Percentiles rank a stretch among this genome's conserved stretches.
phyloP scores from a whole-genome alignment of 495 filamentous ascomycete species.

The Aspergillus carlsbadensis region DNA sequence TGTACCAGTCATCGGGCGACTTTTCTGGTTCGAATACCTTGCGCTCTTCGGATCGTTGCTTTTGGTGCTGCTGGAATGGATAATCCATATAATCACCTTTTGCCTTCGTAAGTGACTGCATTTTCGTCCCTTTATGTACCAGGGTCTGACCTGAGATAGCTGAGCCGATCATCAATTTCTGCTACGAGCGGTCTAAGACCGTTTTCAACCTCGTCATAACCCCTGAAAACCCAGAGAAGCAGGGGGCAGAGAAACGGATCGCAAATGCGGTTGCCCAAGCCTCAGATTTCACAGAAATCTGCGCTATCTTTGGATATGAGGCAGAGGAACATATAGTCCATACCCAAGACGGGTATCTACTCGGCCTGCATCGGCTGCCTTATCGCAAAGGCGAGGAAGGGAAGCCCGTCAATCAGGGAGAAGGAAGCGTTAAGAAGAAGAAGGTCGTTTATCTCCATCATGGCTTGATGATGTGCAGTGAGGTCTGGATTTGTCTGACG shows the following conservation, averaged over 20 bases:
- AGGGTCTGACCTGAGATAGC: slow-evolving; percentile 50
- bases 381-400: slow-evolving; percentile 80
- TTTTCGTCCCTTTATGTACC: background rate
- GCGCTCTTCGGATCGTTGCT: slow-evolving; percentile 80
- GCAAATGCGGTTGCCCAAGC: slow-evolving; percentile 60
- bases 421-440: slow-evolving; percentile 72
- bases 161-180: slow-evolving; percentile 73
- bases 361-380: slow-evolving; percentile 84
- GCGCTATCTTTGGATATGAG: slow-evolving; percentile 82
- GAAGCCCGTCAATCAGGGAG: slow-evolving; percentile 65
- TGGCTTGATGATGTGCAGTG: slow-evolving; percentile 96
- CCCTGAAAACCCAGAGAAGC: slow-evolving; percentile 61
- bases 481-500: slow-evolving; percentile 94
- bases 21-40: slow-evolving; percentile 80
- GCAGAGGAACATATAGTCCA: slow-evolving; percentile 96
- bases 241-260: slow-evolving; percentile 44
- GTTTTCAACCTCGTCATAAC: slow-evolving; percentile 79
- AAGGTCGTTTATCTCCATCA: slow-evolving; percentile 94
- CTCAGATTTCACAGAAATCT: slow-evolving; percentile 89
- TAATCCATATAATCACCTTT: slow-evolving; percentile 86
- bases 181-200: slow-evolving; percentile 76
- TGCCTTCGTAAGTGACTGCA: slow-evolving; percentile 67
- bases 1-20: slow-evolving; percentile 79
- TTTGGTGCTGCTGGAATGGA: slow-evolving; percentile 73
- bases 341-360: slow-evolving; percentile 89